These are phyloP conservation scores for Diutina mesorugosa DNA, from an alignment of 1,139 yeast genomes.

Conservation along the genomic window DNA sequence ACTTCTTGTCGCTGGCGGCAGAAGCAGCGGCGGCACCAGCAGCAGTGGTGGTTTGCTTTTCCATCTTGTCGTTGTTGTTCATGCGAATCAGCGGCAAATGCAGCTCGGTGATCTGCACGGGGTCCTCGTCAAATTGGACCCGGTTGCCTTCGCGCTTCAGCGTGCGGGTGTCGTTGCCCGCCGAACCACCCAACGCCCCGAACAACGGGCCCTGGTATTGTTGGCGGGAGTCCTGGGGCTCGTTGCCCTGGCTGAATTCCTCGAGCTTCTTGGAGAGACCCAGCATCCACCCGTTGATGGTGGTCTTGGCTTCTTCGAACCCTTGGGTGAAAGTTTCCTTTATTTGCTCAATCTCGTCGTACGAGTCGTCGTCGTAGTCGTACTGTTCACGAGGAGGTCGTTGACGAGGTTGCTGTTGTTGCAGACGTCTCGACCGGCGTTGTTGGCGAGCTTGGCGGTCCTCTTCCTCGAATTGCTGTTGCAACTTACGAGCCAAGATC, in stretches of 20 bases:
- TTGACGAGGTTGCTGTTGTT: slow-evolving; percentile 11
- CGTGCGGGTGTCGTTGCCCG: slow-evolving; percentile 12
- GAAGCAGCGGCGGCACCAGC: slow-evolving; percentile 32
- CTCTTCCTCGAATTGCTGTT: slow-evolving; percentile 50
- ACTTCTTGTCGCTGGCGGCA: slow-evolving; percentile 21
- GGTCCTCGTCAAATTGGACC: slow-evolving; percentile 39
- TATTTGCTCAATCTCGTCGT: slow-evolving; percentile 57
- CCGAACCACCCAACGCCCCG: slow-evolving; percentile 37
- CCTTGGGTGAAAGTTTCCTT: slow-evolving; percentile 65
- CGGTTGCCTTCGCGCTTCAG: slow-evolving; percentile 5
- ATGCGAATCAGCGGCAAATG: slow-evolving; percentile 6
- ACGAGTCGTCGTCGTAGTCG: slow-evolving; percentile 37
- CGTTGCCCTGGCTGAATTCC: slow-evolving; percentile 8
- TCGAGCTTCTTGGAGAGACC: slow-evolving; percentile 50
- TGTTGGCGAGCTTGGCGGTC: slow-evolving; percentile 15
- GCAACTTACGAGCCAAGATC: slow-evolving; percentile 67
- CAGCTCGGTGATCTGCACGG: slow-evolving; percentile 27
- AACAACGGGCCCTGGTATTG: slow-evolving; percentile 19
- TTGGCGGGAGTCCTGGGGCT: slow-evolving; percentile 4
- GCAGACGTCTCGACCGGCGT: slow-evolving; percentile 10
- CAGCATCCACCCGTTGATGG: slow-evolving; percentile 73
- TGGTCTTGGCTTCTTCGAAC: slow-evolving; percentile 70
- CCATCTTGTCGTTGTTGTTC: slow-evolving; percentile 43
- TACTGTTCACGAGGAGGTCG: slow-evolving; percentile 7
- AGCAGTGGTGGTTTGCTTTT: slow-evolving; percentile 27